Evolutionary conservation across 768 basidiomycete genomes (phyloP), one percentile per base, ranked within the genome.

Genomic region (Suillus brevipes): DNA sequence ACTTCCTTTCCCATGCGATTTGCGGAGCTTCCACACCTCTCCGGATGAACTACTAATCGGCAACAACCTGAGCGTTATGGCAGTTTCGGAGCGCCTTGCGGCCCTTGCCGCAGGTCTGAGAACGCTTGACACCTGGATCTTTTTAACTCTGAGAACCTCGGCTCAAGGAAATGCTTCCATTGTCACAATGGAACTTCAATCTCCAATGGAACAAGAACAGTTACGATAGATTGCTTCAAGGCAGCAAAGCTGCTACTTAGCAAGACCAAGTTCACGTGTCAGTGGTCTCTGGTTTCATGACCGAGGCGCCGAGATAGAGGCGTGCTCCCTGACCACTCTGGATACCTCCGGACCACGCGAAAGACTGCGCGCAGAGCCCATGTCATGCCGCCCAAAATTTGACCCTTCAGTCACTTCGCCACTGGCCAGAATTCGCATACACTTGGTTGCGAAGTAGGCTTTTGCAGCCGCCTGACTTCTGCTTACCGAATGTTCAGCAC

Each of bases 1-100:
- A 31, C 40, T 42, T 59, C 40, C 58, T 59, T 59, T 59, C 58
- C 38, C 58, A 43, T 59, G 57, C 58, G 53, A 38, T 42, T 59
- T 42, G 38, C 42, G 58, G 58, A 59, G 58, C 58, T 59, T 59
- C 25, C 58, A 59, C 58, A 59, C 28, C 58, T 12, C 40, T 40
- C 16, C 28, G 58, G 40, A 18, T 31, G 25, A 59, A 59, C 18
- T 40, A 28, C 57, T 18, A 13, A 58, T 55, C 53, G 57, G 40
- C 58, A 59, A 59, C 25, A 38, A 59, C 18, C 18, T 28, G 57
- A 18, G 57, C 10, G 16, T 59, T 59, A 42, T 59, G 58, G 18
- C 58, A 59, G 40, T 42, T 28, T 40, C 23, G 38, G 57, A 40
- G 38, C 57, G 57, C 28, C 6, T 59, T 42, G 25, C 40, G 58